phyloP scores from a whole-genome alignment of 139 green algal genomes.

The Deuterostichococcus epilithicus region DNA sequence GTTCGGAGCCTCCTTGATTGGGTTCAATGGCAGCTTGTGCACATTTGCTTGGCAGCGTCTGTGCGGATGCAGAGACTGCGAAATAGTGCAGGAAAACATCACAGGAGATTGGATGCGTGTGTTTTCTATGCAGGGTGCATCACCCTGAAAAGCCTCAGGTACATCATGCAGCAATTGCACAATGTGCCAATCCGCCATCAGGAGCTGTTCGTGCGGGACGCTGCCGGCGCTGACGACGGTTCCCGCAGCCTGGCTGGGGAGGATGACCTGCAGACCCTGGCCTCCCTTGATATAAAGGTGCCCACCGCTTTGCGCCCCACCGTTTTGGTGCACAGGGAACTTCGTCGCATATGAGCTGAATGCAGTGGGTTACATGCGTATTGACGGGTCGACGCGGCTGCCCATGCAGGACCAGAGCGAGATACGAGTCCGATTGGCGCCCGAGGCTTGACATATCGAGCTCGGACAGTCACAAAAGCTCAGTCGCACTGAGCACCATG shows the following conservation, averaged over 20 bases:
- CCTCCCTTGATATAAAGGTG: not conserved
- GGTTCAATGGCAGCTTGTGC: too few relatives aligned
- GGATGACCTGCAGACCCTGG: not conserved
- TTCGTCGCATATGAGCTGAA: too few relatives aligned
- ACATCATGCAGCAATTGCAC: not conserved
- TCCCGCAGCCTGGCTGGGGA: not conserved
- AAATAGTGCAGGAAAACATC: too few relatives aligned
- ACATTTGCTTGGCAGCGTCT: too few relatives aligned
- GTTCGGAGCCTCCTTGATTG: not conserved
- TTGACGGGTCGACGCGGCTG: too few relatives aligned
- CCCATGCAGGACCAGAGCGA: not conserved
- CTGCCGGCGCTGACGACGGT: not conserved
- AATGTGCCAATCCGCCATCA: not conserved
- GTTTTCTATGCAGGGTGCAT: not conserved
- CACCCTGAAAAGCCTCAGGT: not conserved
- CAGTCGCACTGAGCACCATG: too few relatives aligned
- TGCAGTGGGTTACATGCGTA: too few relatives aligned
- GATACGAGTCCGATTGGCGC: not conserved
- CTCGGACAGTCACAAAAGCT: not conserved
- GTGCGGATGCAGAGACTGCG: too few relatives aligned
- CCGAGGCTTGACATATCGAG: too few relatives aligned
- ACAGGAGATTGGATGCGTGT: too few relatives aligned
- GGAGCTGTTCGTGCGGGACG: not conserved
- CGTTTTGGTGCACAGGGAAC: too few relatives aligned
- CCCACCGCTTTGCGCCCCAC: too few relatives aligned